A percentile compares a stretch with the other conserved stretches of the same genome.
phyloP scores from a whole-genome alignment of 208 protist genomes.

The Crithidia brevicula region DNA sequence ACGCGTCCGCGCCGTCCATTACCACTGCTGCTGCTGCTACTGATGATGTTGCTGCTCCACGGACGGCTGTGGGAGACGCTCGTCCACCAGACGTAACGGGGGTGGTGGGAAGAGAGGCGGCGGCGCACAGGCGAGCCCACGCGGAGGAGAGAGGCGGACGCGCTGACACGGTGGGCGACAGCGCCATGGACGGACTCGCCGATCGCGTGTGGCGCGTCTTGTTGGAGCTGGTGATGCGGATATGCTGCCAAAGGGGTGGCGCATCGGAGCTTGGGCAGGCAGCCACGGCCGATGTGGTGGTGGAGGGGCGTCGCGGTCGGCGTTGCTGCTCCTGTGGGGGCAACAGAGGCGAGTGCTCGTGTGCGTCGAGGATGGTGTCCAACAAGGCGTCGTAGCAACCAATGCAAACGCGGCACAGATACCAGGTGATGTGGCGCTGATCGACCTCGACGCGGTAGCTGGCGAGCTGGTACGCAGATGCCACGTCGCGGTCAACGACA shows the following conservation, averaged over 20 bases:
- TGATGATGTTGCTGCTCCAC: neutral
- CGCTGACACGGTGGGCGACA: neutral
- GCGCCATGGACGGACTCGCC: neutral
- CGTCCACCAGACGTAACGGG: neutral
- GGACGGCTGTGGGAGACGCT: no score
- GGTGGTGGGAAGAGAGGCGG: neutral
- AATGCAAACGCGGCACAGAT: slow-evolving; percentile 32
- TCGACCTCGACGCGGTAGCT: slow-evolving; percentile 26
- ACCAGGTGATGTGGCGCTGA: slow-evolving; percentile 20
- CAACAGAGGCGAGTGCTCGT: slow-evolving; percentile 11
- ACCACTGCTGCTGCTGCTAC: neutral
- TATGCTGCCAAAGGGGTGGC: no score
- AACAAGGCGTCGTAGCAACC: slow-evolving; percentile 22
- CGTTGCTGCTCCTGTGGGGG: slow-evolving; percentile 5
- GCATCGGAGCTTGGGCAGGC: no score
- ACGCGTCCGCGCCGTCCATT: neutral
- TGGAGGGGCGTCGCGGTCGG: no score
- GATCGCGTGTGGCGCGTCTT: neutral
- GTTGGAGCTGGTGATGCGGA: no score
- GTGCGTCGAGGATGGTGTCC: slow-evolving; percentile 21
- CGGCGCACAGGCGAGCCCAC: slow-evolving; percentile 12
- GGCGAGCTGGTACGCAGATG: slow-evolving; percentile 9
- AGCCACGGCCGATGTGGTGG: no score
- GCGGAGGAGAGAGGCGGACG: slow-evolving; percentile 1
- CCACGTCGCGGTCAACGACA: no score